Conservation (phyloP, 768 basidiomycete genomes). For the Tricholoma hemisulphureum region DNA sequence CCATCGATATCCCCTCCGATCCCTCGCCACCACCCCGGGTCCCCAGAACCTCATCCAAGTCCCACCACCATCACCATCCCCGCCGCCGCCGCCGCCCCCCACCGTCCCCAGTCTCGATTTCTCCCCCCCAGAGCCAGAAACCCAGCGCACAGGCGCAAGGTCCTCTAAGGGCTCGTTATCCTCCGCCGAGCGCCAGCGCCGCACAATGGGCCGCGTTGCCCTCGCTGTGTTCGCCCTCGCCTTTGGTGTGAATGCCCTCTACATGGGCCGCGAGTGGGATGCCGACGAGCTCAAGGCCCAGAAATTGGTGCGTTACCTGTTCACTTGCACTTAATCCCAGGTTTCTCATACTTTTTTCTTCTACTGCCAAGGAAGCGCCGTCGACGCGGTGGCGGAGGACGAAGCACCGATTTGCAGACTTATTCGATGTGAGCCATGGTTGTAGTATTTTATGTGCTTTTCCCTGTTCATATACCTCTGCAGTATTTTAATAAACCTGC, state of each 20-base stretch:
- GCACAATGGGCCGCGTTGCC: constrained; percentile 53
- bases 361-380: constrained; percentile 49
- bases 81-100: constrained; percentile 15
- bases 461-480: neutral
- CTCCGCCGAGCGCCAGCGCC: constrained; percentile 70
- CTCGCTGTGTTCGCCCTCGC: constrained; percentile 55
- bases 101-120: constrained; percentile 62
- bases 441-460: neutral
- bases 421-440: constrained; percentile 63
- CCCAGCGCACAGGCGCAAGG: constrained; percentile 67
- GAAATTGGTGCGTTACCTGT: constrained; percentile 47
- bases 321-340: neutral
- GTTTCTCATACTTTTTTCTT: constrained; percentile 7
- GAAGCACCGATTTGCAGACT: constrained; percentile 54
- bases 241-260: constrained; percentile 54
- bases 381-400: constrained; percentile 65
- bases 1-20: too few species aligned
- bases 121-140: constrained; percentile 48
- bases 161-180: constrained; percentile 79
- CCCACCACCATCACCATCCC: constrained; percentile 18
- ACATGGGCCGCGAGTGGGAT: constrained; percentile 80
- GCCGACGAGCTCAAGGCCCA: constrained; percentile 64
- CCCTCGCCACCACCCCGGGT: neutral
- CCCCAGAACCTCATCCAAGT: neutral
- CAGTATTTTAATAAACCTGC: constrained; percentile 93